phyloP scores from a whole-genome alignment of 129 eudicot genomes.

The Chrysanthemum seticuspe region DNA sequence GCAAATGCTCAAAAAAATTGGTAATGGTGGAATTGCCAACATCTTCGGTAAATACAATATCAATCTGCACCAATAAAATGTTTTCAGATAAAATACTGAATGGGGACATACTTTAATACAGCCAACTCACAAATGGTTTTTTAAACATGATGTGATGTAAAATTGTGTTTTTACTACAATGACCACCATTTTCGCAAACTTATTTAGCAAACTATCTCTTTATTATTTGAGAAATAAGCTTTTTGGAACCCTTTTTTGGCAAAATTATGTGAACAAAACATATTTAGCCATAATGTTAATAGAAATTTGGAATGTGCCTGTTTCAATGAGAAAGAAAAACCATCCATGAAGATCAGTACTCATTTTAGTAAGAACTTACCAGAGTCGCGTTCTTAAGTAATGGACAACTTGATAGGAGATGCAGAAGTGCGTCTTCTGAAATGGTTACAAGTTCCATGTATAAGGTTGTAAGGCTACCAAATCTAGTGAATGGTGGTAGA shows the following conservation, averaged over 20 bases:
- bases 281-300: too few species aligned
- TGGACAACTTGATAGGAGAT: background rate
- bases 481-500: background rate
- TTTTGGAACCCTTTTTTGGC: too few species aligned
- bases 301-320: too few species aligned
- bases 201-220: too few species aligned
- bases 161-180: too few species aligned
- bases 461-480: background rate
- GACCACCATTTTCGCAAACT: too few species aligned
- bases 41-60: background rate
- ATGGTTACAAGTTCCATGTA: background rate
- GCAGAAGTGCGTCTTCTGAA: background rate
- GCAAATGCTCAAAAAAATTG: background rate
- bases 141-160: too few species aligned
- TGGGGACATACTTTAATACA: too few species aligned
- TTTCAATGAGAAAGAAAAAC: background rate
- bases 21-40: background rate
- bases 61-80: background rate
- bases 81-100: background rate
- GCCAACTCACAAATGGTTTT: too few species aligned
- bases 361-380: background rate
- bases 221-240: too few species aligned
- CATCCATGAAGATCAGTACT: background rate
- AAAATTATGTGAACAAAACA: too few species aligned
- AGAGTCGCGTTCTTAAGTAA: background rate